A percentile compares a stretch with the other conserved stretches of the same genome.
Conservation (phyloP, 164 flowering plant genomes). For the Nymphaea colorata region DNA sequence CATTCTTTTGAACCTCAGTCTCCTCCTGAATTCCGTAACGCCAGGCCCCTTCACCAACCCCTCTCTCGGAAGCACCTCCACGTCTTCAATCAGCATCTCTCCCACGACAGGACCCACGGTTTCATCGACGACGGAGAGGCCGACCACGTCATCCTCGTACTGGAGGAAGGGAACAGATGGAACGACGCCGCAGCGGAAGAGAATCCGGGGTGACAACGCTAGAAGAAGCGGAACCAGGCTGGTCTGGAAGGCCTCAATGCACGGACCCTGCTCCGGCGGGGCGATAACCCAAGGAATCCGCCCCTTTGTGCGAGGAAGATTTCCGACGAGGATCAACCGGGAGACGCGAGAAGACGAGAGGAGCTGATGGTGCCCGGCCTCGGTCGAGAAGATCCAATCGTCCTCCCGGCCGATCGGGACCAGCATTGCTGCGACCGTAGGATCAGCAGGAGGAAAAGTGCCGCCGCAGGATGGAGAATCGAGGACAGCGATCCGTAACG, state of each 20-base stretch:
- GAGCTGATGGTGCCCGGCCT: constrained; percentile 67
- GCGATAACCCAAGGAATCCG: not conserved
- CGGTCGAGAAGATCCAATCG: constrained; percentile 85
- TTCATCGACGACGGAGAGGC: constrained; percentile 27
- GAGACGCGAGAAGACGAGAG: constrained; percentile 38
- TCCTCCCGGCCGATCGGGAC: constrained; percentile 62
- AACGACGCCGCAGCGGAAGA: constrained; percentile 10
- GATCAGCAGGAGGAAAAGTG: constrained; percentile 7
- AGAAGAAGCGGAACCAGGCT: constrained; percentile 34
- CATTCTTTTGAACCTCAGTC: constrained; percentile 85
- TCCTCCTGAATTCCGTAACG: constrained; percentile 50
- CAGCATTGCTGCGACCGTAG: constrained; percentile 53
- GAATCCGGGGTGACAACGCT: constrained; percentile 46
- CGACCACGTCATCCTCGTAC: constrained; percentile 55
- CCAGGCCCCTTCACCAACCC: constrained; percentile 3
- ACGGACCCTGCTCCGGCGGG: constrained; percentile 6
- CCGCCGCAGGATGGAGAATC: constrained; percentile 31
- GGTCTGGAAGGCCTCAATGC: constrained; percentile 15
- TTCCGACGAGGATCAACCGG: constrained; percentile 58
- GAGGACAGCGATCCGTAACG: constrained; percentile 55
- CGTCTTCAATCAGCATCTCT: constrained; percentile 78
- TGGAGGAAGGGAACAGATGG: constrained; percentile 42
- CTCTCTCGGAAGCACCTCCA: constrained; percentile 31
- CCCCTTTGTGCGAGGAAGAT: constrained; percentile 13
- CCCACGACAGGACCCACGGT: constrained; percentile 48